Percentiles rank a stretch among this genome's conserved stretches.
phyloP scores from a whole-genome alignment of 2,329 filamentous ascomycete genomes.

The Penicillium sp. region DNA sequence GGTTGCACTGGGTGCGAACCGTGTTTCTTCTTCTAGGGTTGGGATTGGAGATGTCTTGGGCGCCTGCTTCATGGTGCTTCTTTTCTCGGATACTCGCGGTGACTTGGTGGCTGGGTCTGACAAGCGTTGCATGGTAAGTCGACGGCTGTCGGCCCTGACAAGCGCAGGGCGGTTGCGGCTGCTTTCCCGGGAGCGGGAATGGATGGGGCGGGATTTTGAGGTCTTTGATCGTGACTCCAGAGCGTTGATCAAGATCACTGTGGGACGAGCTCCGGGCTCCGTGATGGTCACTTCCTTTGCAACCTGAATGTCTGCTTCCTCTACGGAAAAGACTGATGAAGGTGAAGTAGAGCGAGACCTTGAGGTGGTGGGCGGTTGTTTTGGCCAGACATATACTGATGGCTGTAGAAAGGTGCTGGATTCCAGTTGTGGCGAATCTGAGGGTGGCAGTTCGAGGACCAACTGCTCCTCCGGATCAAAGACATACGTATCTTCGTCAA shows the following conservation, averaged over 20 bases:
- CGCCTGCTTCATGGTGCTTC: not conserved
- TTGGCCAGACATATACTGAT: conserved; percentile 30
- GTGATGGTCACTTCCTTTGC: conserved; percentile 36
- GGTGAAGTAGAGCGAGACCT: conserved; percentile 31
- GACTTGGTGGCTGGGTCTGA: not conserved
- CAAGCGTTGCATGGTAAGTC: conserved; percentile 6
- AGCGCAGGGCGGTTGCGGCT: conserved; percentile 4
- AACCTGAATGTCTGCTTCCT: conserved; percentile 35
- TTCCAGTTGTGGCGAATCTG: conserved; percentile 29
- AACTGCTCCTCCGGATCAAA: conserved; percentile 36
- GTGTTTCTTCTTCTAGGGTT: not conserved
- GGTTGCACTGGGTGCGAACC: conserved; percentile 16
- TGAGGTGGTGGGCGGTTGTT: conserved; percentile 18
- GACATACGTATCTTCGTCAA: conserved; percentile 32
- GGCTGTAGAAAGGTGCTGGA: conserved; percentile 34
- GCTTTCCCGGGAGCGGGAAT: conserved; percentile 19
- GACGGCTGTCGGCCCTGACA: conserved; percentile 9
- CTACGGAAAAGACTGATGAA: conserved; percentile 31
- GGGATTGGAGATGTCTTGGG: not conserved
- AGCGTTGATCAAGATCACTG: conserved; percentile 36
- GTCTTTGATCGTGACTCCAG: conserved; percentile 19
- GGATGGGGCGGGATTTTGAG: conserved; percentile 8
- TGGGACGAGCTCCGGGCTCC: conserved; percentile 33
- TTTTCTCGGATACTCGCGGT: not conserved
- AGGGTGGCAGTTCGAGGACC: conserved; percentile 36